These are phyloP conservation scores for Ganoderma meredithae DNA, from an alignment of 1,284 basidiomycete genomes.

Conservation along the genomic window DNA sequence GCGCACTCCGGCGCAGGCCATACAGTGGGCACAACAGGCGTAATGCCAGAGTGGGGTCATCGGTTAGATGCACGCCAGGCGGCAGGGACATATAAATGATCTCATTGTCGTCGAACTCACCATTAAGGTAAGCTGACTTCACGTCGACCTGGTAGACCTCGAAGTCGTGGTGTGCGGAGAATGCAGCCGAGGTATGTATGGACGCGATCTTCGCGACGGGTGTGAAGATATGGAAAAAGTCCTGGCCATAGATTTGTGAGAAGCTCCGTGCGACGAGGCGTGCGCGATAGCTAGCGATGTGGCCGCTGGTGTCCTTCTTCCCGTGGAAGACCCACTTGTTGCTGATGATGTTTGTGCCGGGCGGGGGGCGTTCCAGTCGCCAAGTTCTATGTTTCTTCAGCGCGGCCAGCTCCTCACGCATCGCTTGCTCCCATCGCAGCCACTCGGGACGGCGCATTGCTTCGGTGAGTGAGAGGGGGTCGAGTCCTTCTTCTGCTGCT, in stretches of 20 bases:
- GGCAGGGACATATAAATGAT: conserved; percentile 41
- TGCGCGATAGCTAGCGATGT: conserved; percentile 27
- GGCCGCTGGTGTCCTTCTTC: background rate
- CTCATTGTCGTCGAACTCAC: conserved; percentile 31
- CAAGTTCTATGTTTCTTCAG: conserved; percentile 37
- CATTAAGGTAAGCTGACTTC: conserved; percentile 43
- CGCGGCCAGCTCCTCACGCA: conserved; percentile 35
- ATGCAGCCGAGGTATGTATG: no score
- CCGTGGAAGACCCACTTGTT: no score
- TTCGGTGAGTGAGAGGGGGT: conserved; percentile 22
- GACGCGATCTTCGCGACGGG: conserved; percentile 41
- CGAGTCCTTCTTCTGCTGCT: conserved; percentile 26
- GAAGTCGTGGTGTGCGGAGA: conserved; percentile 39
- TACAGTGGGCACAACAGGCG: no score
- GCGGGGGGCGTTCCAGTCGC: conserved; percentile 31
- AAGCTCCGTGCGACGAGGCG: conserved; percentile 49
- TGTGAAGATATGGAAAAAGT: conserved; percentile 37
- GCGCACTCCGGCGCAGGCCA: no score
- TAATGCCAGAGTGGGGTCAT: no score
- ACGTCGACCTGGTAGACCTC: conserved; percentile 45
- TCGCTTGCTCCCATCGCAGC: conserved; percentile 27
- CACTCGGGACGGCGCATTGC: conserved; percentile 40
- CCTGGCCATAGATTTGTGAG: conserved; percentile 44
- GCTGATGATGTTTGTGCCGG: conserved; percentile 30
- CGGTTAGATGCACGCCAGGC: no score